These are phyloP conservation scores for Yamadazyma membranifaciens DNA, from an alignment of 1,139 yeast species.

Conservation along the genomic window DNA sequence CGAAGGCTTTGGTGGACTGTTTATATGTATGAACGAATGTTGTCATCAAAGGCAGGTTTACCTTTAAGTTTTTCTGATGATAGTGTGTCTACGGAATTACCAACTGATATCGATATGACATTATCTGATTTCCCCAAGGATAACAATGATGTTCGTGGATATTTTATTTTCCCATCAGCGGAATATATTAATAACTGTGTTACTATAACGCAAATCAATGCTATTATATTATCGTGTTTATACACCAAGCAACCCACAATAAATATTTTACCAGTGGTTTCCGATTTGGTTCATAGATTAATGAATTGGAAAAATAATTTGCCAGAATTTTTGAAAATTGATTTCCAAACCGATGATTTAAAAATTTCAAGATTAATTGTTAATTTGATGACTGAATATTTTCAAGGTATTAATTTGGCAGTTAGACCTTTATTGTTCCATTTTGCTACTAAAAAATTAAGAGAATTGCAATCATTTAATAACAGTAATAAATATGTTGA, in stretches of 20 bases:
- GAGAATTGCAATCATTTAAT: conserved; percentile 43
- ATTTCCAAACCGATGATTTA: conserved; percentile 54
- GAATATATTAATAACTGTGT: conserved; percentile 79
- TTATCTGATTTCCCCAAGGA: conserved; percentile 52
- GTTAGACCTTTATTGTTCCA: conserved; percentile 79
- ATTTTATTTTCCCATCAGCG: conserved; percentile 77
- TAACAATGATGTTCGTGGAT: conserved; percentile 47
- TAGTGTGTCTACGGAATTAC: conserved; percentile 73
- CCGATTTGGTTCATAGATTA: conserved; percentile 66
- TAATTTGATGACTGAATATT: conserved; percentile 81
- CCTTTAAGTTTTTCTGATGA: conserved; percentile 79
- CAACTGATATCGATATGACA: conserved; percentile 66
- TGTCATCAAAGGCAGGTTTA: conserved; percentile 80
- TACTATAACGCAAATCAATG: conserved; percentile 76
- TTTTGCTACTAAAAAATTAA: conserved; percentile 69
- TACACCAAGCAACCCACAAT: conserved; percentile 76
- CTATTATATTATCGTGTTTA: conserved; percentile 65
- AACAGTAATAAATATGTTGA: conserved; percentile 58
- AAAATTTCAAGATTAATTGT: conserved; percentile 67
- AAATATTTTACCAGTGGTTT: conserved; percentile 71
- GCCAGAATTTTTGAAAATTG: conserved; percentile 65
- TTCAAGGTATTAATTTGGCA: conserved; percentile 80
- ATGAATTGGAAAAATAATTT: conserved; percentile 68
- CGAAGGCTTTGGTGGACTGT: conserved; percentile 91
- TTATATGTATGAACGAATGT: conserved; percentile 83